Percentiles rank a stretch among this genome's conserved stretches.
These are phyloP conservation scores for Setaria viridis DNA, from an alignment of 202 grass and related monocot genomes.

Conservation along the genomic window DNA sequence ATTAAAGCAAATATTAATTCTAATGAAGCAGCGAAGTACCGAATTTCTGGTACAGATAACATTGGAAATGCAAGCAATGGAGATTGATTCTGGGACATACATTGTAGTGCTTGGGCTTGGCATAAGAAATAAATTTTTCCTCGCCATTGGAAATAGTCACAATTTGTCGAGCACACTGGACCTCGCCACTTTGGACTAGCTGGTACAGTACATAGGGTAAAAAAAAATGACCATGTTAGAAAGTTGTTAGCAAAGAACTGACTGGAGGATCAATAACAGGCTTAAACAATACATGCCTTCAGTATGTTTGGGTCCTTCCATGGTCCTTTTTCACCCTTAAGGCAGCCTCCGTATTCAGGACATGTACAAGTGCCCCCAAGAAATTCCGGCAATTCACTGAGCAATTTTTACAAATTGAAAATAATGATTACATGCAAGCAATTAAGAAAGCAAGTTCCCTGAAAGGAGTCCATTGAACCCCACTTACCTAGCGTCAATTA, in stretches of 20 bases:
- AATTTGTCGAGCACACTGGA: conserved; percentile 83
- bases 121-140: conserved; percentile 83
- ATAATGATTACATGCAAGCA: conserved; percentile 26
- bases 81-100: conserved; percentile 50
- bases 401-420: conserved; percentile 39
- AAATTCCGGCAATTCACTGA: conserved; percentile 87
- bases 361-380: conserved; percentile 84
- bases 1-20: conserved; percentile 41
- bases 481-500: conserved; percentile 84
- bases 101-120: conserved; percentile 59
- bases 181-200: conserved; percentile 91
- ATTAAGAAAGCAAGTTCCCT: conserved; percentile 20
- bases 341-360: conserved; percentile 82
- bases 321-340: conserved; percentile 86
- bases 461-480: conserved; percentile 17
- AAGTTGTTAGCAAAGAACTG: conserved; percentile 20
- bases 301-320: conserved; percentile 86
- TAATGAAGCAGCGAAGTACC: neutral
- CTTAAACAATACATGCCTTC: conserved; percentile 46
- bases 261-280: conserved; percentile 7
- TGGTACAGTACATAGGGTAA: conserved; percentile 42
- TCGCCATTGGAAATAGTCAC: conserved; percentile 81
- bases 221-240: conserved; percentile 10
- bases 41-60: neutral
- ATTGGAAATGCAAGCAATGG: conserved; percentile 4